Evolutionary conservation across 169 alveolate species (phyloP), one percentile per base, ranked within the genome.

Genomic region (Eimeria praecox): DNA sequence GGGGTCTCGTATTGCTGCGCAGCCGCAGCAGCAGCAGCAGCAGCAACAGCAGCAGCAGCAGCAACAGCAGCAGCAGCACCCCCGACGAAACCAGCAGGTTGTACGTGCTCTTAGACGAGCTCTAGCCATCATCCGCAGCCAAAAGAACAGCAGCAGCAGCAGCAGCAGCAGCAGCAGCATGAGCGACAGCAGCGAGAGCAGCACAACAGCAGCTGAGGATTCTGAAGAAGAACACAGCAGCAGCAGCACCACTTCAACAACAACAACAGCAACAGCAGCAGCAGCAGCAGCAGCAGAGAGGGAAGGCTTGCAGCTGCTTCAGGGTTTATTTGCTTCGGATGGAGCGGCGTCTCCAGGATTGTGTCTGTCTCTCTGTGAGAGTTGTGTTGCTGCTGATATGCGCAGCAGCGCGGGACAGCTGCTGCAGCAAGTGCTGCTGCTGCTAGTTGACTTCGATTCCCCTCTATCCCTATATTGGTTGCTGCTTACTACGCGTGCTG

Each of bases 391-490:
- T 38, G 82, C 82, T 16, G 89, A 71, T 42, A 80, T 80, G 62
- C 96, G 96, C 52, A 40, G 46, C 80, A 90, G 77, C 42, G 96
- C 94, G n/a, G 71, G 94, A 30, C 93, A 59, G 82, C 94, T 94
- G 64, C 94, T 94, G 71, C 94, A 94, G 82, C 89, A 69, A 71
- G 77, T 69, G 27, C 54, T 94, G 64, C 87, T 83, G 71, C 94
- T 90, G 59, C 94, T 94, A 9, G 35, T 94, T 22, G 69, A 94
- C 77, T 80, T 94, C 90, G 73, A 69, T 35, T 35, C 94, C 2
- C 96, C 96, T 20, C 94, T 94, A 2, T 94, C 96, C 44, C 44
- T 78, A 14, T 94, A 71, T 30, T 94, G 96, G 96, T 69, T 86
- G 44, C 94, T 69, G 82, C 82, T 88, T 10, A 69, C 86, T 9